Percentiles rank a stretch among this genome's conserved stretches.
phyloP scores from a whole-genome alignment of 2,329 filamentous ascomycete species.

The Phoma sp. region DNA sequence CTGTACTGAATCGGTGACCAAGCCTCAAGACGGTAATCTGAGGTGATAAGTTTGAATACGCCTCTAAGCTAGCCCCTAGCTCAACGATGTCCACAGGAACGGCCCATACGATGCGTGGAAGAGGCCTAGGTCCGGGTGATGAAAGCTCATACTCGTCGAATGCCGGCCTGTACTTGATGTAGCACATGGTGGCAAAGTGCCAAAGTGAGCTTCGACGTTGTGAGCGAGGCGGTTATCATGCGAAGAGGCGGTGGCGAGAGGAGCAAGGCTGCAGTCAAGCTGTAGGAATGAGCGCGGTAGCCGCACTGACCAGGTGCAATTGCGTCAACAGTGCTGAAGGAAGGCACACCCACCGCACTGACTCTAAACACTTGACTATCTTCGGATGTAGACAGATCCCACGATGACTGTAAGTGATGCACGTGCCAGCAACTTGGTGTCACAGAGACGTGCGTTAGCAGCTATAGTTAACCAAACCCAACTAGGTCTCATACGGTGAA shows the following conservation, averaged over 20 bases:
- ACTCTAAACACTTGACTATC: too few relatives aligned
- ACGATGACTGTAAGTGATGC: neutral
- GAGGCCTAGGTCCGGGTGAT: neutral
- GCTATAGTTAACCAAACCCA: too few relatives aligned
- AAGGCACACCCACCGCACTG: neutral
- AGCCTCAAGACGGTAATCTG: constrained; percentile 4
- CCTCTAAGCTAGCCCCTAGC: constrained; percentile 16
- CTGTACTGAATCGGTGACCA: constrained; percentile 11
- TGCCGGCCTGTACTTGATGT: neutral
- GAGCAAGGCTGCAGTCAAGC: too few relatives aligned
- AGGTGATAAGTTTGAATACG: neutral
- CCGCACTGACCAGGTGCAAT: neutral
- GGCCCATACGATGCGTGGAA: constrained; percentile 2
- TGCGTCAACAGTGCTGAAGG: neutral
- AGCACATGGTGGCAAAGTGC: constrained; percentile 3
- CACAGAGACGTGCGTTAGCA: too few relatives aligned
- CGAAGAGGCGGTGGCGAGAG: too few relatives aligned
- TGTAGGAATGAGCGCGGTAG: too few relatives aligned
- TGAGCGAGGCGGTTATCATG: too few relatives aligned
- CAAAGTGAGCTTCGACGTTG: too few relatives aligned
- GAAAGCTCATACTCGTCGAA: neutral
- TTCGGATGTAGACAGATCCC: too few relatives aligned
- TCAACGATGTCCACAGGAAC: constrained; percentile 9
- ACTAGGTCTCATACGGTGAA: too few relatives aligned
- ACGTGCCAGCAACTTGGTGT: neutral